Conservation (phyloP, 305 asterid species). For the Fraxinus sp. region DNA sequence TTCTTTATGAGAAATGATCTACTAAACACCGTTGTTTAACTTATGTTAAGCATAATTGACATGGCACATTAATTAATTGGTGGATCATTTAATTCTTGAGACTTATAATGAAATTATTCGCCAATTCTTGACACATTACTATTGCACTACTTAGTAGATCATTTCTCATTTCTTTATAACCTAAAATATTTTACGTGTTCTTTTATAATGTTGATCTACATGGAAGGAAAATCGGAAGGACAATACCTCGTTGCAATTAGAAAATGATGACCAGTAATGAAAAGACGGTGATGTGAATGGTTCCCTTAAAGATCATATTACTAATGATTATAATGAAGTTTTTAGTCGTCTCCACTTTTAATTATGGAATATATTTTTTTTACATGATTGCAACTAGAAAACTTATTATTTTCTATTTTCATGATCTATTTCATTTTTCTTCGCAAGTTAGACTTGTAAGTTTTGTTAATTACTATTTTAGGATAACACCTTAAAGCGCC, state of each 20-base stretch:
- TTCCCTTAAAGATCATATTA: neutral
- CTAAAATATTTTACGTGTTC: neutral
- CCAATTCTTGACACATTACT: neutral
- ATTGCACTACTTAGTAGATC: neutral
- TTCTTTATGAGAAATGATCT: neutral
- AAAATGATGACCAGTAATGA: neutral
- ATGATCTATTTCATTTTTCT: neutral
- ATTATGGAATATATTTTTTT: neutral
- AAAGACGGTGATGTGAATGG: neutral
- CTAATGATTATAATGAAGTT: neutral
- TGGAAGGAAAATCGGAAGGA: neutral
- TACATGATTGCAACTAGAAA: neutral
- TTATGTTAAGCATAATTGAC: neutral
- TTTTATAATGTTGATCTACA: neutral
- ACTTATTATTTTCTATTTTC: neutral
- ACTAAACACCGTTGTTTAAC: neutral
- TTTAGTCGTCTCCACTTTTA: neutral
- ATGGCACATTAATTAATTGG: neutral
- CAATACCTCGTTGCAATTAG: neutral
- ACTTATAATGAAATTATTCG: neutral
- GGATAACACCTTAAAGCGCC: neutral
- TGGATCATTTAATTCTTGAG: neutral
- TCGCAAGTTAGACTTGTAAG: neutral
- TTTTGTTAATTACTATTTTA: neutral
- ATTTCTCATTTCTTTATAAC: neutral